Conservation (phyloP, 2,329 filamentous ascomycete genomes). For the Elsinoe australis region DNA sequence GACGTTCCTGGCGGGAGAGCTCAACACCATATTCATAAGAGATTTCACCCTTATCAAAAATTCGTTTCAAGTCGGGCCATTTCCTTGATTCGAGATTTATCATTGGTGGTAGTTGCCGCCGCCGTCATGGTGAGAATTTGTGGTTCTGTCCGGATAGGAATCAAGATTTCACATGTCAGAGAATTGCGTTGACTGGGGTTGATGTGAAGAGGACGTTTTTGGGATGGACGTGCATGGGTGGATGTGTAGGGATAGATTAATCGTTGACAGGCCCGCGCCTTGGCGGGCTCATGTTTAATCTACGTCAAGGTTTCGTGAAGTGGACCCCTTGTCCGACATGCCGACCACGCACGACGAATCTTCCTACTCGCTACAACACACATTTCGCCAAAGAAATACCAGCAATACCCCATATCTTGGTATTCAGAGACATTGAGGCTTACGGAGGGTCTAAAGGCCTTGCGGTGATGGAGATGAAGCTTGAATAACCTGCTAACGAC, state of each 20-base stretch:
- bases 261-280: neutral
- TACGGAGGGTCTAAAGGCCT: too few species aligned
- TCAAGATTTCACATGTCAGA: neutral
- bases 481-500: too few species aligned
- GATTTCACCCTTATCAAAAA: conserved; percentile 8
- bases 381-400: too few species aligned
- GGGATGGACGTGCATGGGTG: conserved; percentile 5
- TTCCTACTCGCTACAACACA: too few species aligned
- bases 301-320: too few species aligned
- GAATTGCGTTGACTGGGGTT: conserved; percentile 2
- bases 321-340: too few species aligned
- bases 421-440: too few species aligned
- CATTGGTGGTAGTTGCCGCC: neutral
- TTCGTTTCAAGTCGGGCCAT: neutral
- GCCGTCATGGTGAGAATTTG: neutral
- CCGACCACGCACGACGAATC: too few species aligned
- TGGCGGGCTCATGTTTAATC: too few species aligned
- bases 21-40: neutral
- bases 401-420: too few species aligned
- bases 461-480: too few species aligned
- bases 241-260: conserved; percentile 8
- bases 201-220: neutral
- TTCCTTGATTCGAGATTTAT: neutral
- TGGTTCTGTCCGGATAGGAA: neutral
- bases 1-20: neutral